These are phyloP conservation scores for Suhomyces sp. DNA, from an alignment of 805 yeast genomes.

Conservation along the genomic window DNA sequence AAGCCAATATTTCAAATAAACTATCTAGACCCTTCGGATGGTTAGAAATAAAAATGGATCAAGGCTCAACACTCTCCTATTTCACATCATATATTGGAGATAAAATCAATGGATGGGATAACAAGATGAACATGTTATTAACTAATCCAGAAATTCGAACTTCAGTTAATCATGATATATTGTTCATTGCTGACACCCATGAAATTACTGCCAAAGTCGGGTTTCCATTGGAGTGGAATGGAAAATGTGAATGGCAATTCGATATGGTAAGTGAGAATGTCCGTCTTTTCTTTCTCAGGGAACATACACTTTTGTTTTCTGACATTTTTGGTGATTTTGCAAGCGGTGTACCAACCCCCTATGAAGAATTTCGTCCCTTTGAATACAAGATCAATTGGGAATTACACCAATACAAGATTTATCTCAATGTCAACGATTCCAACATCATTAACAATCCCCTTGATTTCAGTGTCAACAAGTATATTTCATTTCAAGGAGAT, in stretches of 20 bases:
- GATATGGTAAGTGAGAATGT: slow-evolving; percentile 50
- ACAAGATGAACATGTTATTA: slow-evolving; percentile 46
- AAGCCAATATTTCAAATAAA: slow-evolving; percentile 10
- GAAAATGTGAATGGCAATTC: slow-evolving; percentile 67
- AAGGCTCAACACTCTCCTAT: slow-evolving; percentile 49
- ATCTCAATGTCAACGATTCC: slow-evolving; percentile 77
- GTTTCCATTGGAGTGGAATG: slow-evolving; percentile 84
- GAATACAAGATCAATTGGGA: slow-evolving; percentile 62
- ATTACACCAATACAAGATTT: slow-evolving; percentile 55
- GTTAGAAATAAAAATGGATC: slow-evolving; percentile 69
- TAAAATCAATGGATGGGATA: slow-evolving; percentile 52
- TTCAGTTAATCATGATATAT: slow-evolving; percentile 84
- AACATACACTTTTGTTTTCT: slow-evolving; percentile 70
- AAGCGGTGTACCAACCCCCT: slow-evolving; percentile 67
- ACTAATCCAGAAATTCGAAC: slow-evolving; percentile 64
- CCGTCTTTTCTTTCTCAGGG: slow-evolving; percentile 69
- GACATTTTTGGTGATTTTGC: slow-evolving; percentile 78
- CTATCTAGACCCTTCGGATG: slow-evolving; percentile 79
- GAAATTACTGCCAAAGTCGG: slow-evolving; percentile 55
- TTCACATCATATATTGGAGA: slow-evolving; percentile 55
- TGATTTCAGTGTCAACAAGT: slow-evolving; percentile 78
- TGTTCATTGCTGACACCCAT: slow-evolving; percentile 63
- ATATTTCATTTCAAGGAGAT: slow-evolving; percentile 70
- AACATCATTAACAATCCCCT: slow-evolving; percentile 88
- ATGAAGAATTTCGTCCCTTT: slow-evolving; percentile 76